Conservation (phyloP, 495 filamentous ascomycete species). For the Gamarada debralockiae region DNA sequence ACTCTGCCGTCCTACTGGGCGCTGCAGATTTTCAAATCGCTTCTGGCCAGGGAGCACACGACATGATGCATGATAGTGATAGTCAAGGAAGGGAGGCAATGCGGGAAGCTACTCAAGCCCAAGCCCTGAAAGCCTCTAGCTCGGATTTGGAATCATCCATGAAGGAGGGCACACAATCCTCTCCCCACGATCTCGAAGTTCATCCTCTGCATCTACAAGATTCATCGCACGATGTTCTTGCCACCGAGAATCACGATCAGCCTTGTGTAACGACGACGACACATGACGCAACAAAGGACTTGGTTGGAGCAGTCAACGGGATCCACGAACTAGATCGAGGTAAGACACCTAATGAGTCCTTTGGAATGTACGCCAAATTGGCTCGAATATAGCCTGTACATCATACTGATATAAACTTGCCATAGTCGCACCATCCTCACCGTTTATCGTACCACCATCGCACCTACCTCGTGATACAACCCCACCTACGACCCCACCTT, state of each 20-base stretch:
- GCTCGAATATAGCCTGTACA: not conserved
- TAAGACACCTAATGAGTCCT: constrained; percentile 6
- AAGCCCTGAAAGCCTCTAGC: not conserved
- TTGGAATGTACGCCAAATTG: not conserved
- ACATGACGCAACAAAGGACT: not conserved
- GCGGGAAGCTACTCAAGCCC: not conserved
- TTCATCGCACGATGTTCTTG: not conserved
- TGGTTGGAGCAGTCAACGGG: not conserved
- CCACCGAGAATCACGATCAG: not conserved
- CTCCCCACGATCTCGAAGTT: not conserved
- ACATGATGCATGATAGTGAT: constrained; percentile 1
- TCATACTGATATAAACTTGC: constrained; percentile 10
- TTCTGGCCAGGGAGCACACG: not conserved
- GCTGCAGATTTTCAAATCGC: constrained; percentile 6
- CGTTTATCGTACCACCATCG: not conserved
- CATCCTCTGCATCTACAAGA: not conserved
- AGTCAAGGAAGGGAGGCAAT: not conserved
- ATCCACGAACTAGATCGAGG: constrained; percentile 1
- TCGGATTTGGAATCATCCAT: not conserved
- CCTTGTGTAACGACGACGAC: constrained; percentile 5
- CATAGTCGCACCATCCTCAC: constrained; percentile 9
- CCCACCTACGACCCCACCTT: not conserved
- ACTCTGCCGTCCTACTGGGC: constrained; percentile 7
- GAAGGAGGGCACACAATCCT: too few relatives aligned
- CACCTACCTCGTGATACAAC: constrained; percentile 10